A percentile compares a stretch with the other conserved stretches of the same genome.
Conservation (phyloP, 2,329 filamentous ascomycete species). For the Pezicula carpinea region DNA sequence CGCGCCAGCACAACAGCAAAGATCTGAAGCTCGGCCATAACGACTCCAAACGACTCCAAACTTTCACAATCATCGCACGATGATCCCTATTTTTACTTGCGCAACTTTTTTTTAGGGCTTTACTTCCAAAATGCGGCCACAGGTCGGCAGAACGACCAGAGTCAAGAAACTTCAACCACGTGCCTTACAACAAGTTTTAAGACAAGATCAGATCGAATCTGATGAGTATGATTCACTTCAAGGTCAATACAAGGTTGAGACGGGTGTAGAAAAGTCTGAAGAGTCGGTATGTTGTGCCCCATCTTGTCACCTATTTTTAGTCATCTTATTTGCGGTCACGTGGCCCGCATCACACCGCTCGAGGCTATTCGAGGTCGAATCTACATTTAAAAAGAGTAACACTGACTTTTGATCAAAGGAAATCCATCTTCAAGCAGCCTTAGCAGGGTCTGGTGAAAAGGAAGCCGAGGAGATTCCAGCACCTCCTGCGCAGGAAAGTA, state of each 20-base stretch:
- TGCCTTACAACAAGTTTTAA: constrained; percentile 49
- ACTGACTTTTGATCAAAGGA: constrained; percentile 23
- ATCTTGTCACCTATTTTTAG: constrained; percentile 10
- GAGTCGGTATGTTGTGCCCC: constrained; percentile 74
- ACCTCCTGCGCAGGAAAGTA: constrained; percentile 57
- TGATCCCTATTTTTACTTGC: neutral
- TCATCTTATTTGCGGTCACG: constrained; percentile 14
- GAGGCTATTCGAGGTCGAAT: neutral
- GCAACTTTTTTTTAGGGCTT: neutral
- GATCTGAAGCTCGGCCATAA: neutral
- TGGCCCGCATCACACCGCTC: constrained; percentile 11
- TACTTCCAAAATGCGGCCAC: constrained; percentile 2
- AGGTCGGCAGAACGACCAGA: neutral
- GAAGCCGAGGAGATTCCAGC: constrained; percentile 49
- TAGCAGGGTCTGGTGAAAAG: constrained; percentile 22
- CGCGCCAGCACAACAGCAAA: neutral
- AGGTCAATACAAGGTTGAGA: constrained; percentile 80
- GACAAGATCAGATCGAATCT: constrained; percentile 86
- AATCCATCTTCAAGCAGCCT: constrained; percentile 31
- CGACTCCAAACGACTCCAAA: neutral
- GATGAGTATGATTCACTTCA: constrained; percentile 72
- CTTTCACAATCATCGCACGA: constrained; percentile 1
- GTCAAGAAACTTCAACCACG: constrained; percentile 58
- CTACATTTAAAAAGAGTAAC: neutral
- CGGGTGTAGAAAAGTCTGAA: constrained; percentile 93